phyloP scores from a whole-genome alignment of 176 grass and related monocot genomes.

The Aegilops umbellulata region DNA sequence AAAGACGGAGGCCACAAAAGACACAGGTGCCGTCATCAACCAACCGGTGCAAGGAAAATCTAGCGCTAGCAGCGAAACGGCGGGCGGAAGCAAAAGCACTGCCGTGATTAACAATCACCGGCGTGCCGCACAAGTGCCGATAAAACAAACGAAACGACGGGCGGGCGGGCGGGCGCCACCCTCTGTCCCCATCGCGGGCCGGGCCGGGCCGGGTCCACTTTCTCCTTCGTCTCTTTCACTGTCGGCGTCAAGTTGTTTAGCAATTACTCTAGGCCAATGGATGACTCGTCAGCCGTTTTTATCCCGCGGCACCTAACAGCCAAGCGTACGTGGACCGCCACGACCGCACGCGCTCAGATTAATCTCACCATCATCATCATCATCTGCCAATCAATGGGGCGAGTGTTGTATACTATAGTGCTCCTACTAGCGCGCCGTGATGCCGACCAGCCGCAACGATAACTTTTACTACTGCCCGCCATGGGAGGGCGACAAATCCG shows the following conservation, averaged over 20 bases:
- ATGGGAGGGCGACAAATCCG: neutral
- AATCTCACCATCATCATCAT: neutral
- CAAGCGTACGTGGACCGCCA: constrained; percentile 15
- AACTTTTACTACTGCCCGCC: neutral
- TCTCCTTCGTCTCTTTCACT: neutral
- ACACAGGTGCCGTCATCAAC: neutral
- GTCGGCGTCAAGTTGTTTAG: neutral
- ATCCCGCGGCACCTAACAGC: neutral
- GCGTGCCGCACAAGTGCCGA: neutral
- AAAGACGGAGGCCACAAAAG: neutral
- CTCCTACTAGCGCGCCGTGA: neutral
- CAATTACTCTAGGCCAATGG: neutral
- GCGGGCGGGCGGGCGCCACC: too few relatives aligned
- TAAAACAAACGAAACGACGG: neutral
- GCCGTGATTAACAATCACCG: neutral
- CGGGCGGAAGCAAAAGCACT: neutral
- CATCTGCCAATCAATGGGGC: too few relatives aligned
- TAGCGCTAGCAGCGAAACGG: neutral
- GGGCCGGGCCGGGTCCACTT: neutral
- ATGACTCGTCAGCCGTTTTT: constrained; percentile 20
- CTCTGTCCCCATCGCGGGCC: too few relatives aligned
- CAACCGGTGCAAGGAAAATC: neutral
- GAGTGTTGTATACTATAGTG: neutral
- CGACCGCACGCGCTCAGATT: neutral
- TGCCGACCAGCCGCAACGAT: constrained; percentile 28